Evolutionary conservation across 2,329 filamentous ascomycete genomes (phyloP).

Genomic region (Fusarium sp.): DNA sequence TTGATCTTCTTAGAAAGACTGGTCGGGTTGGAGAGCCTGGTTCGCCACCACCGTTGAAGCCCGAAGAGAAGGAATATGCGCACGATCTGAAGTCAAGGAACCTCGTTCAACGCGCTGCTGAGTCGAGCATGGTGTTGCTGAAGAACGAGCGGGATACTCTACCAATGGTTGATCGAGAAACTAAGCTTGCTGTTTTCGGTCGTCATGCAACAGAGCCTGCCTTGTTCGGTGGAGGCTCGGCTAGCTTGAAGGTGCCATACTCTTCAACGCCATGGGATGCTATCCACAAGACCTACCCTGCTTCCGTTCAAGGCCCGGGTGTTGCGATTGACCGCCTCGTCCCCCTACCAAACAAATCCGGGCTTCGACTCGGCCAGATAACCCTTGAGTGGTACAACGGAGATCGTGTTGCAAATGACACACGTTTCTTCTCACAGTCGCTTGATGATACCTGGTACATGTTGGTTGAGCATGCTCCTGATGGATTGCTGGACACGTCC

Average conservation of each 20-base stretch:
- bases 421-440: not conserved
- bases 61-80: not conserved
- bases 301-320: not conserved
- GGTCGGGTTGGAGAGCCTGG: not conserved
- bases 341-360: not conserved
- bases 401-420: not conserved
- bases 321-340: not conserved
- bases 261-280: not conserved
- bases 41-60: not conserved
- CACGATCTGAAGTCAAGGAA: not conserved
- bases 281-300: rapidly evolving
- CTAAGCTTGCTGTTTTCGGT: not conserved
- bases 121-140: not conserved
- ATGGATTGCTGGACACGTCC: not conserved
- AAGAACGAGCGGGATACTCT: not conserved
- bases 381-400: not conserved
- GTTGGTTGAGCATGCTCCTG: not conserved
- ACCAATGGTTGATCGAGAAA: not conserved
- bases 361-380: not conserved
- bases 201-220: not conserved
- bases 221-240: not conserved
- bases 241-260: not conserved
- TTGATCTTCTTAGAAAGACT: not conserved
- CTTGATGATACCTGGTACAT: not conserved
- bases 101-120: not conserved